phyloP scores from a whole-genome alignment of 225 moss, liverwort and hornwort species.

The Pleurozium schreberi region DNA sequence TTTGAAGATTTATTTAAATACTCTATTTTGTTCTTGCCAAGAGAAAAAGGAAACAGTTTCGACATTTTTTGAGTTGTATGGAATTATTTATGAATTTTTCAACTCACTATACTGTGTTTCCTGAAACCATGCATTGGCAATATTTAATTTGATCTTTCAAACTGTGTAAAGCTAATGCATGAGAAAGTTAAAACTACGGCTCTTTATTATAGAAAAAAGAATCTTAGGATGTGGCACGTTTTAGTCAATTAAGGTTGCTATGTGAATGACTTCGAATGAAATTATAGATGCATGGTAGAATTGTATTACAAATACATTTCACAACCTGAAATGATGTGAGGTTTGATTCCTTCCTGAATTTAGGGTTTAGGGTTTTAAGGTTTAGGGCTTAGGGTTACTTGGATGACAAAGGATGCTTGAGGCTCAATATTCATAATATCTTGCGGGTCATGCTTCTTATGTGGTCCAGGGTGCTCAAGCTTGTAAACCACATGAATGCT shows the following conservation, averaged over 20 bases:
- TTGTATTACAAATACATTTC: neutral
- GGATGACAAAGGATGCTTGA: constrained; percentile 54
- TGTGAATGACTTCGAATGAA: neutral
- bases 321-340: neutral
- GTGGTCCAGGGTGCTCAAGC: constrained; percentile 56
- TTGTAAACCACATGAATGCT: constrained; percentile 60
- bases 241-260: neutral
- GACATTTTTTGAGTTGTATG: neutral
- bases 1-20: neutral
- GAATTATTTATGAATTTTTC: neutral
- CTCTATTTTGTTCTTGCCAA: neutral
- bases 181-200: neutral
- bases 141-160: neutral
- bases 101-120: neutral
- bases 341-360: neutral
- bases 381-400: constrained; percentile 3
- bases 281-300: neutral
- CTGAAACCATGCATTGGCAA: neutral
- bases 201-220: neutral
- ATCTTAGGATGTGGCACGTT: neutral
- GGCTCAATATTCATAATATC: constrained; percentile 58
- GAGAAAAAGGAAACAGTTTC: neutral
- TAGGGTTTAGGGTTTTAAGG: neutral
- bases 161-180: neutral
- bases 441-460: constrained; percentile 40